phyloP scores from a whole-genome alignment of 345 rosid genomes.

The Moricandia arvensis region DNA sequence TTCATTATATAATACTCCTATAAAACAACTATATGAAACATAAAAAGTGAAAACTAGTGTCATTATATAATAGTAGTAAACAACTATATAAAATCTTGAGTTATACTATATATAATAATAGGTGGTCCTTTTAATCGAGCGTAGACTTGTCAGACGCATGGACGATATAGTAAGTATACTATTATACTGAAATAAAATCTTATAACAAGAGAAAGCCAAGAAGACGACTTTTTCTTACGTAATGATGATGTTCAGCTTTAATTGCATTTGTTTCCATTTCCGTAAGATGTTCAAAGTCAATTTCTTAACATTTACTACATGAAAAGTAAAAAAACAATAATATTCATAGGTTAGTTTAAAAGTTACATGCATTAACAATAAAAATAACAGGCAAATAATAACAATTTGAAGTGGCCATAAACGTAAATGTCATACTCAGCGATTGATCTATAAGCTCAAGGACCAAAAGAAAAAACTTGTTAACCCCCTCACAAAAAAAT shows the following conservation, averaged over 20 bases:
- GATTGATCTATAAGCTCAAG: slow-evolving; percentile 2
- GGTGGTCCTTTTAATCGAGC: neutral
- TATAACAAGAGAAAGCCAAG: neutral
- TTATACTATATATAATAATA: neutral
- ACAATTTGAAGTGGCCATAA: neutral
- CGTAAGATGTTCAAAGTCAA: neutral
- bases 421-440: neutral
- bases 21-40: too few relatives aligned
- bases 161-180: neutral
- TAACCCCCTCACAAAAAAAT: neutral
- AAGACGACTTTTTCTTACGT: slow-evolving; percentile 12
- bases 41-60: too few relatives aligned
- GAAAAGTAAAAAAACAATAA: neutral
- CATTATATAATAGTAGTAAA: neutral
- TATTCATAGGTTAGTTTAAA: neutral
- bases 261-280: slow-evolving; percentile 18
- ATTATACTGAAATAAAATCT: neutral
- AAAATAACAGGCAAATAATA: slow-evolving; percentile 5
- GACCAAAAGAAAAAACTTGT: neutral
- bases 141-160: slow-evolving; percentile 31
- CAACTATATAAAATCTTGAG: neutral
- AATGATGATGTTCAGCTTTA: slow-evolving; percentile 22
- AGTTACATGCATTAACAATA: neutral
- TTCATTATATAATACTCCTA: too few relatives aligned
- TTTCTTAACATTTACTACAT: neutral